Conservation (phyloP, 176 grass and related monocot genomes). For the Musa schizocarpa region DNA sequence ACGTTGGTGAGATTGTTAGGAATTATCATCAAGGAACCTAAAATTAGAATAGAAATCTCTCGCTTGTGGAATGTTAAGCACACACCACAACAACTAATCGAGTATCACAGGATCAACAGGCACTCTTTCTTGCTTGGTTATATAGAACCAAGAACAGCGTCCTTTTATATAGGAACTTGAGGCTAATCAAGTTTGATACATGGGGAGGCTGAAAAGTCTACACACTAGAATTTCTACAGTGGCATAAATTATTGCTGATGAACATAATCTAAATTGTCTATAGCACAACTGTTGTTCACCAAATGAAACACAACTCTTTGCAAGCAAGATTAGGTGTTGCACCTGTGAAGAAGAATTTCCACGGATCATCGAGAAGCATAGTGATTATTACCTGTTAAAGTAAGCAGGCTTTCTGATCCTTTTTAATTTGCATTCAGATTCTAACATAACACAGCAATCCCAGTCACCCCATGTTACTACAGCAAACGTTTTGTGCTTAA, state of each 20-base stretch:
- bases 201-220: no score
- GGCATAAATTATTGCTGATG: background rate
- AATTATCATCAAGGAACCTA: no score
- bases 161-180: no score
- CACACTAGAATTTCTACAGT: background rate
- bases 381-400: constrained; percentile 58
- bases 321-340: background rate
- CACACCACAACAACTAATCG: no score
- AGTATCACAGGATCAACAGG: no score
- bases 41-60: no score
- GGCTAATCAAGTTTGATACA: no score
- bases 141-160: no score
- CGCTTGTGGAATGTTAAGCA: no score
- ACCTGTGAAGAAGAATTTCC: background rate
- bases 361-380: no score
- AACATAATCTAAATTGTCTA: background rate
- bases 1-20: no score
- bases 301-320: background rate
- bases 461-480: constrained; percentile 93
- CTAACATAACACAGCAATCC: constrained; percentile 89
- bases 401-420: constrained; percentile 88
- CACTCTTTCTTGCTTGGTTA: no score
- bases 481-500: constrained; percentile 86
- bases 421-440: constrained; percentile 88
- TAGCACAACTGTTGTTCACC: background rate